Base-by-base conservation (phyloP, 176 grass and related monocot genomes). In the Carex myosuroides region DNA sequence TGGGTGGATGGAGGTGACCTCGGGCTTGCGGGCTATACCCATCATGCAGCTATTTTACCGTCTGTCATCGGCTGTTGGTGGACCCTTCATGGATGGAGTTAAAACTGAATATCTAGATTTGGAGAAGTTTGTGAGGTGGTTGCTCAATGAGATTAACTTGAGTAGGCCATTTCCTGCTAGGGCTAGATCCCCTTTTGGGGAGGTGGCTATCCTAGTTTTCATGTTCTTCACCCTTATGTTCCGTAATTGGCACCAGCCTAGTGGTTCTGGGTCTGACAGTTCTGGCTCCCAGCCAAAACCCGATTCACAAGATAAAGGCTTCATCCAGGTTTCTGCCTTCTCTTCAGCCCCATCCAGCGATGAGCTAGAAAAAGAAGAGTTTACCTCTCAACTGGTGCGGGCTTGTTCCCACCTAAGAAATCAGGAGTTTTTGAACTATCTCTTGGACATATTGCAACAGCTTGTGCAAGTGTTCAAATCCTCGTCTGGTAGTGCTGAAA, bases 211-310 rank as follows among this genome's bases (percentile, higher is more conserved):
- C 75, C 95, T 98, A 86, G 85, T 98, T 88, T 98, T 98, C 88
- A 98, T 98, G 95, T 98, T 94, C 69, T 94, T 98, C 84, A 98
- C 95, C 32, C 86, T 98, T 41, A 98, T 98, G 95, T 92, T 98
- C 72, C 95, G 95, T 83, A 98, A 94, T 54, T 98, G 95, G 95
- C 95, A 98, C 87, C 95, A 94, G 63, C 95, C 95, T 89, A 92
- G 95, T 16, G 61, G 91, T 71, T 91, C 94, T 74, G 79, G 80
- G 82, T 89, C 91, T 81, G 89, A 95, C 60, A 50, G 84, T 77
- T 88, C 89, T 74, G 66, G 76, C 86, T 89, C 91, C 70, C 87
- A 93, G 87, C 84, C 76, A 42, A 98, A 93, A 79, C 88, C 91
- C 57, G 95, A 98, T 90, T 89, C 92, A 53, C 90, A 87, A 63